Percentiles rank a stretch among this genome's conserved stretches.
Conservation (phyloP, 225 moss, liverwort and hornwort species). For the Climacium dendroides region DNA sequence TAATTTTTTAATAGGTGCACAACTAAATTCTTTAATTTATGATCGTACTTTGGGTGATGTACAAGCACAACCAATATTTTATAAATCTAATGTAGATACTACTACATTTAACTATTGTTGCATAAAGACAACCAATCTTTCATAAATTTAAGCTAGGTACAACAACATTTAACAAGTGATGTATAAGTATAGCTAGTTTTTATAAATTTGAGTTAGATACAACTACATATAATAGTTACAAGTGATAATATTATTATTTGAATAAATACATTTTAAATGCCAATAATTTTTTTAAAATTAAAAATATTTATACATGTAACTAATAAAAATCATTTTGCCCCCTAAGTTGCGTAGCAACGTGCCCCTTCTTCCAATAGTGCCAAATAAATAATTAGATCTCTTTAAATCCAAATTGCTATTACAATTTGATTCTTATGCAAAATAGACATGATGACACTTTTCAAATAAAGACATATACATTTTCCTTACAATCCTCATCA, state of each 20-base stretch:
- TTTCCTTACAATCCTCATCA: background rate
- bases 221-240: background rate
- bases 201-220: no score
- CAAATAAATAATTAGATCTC: background rate
- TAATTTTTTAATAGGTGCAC: background rate
- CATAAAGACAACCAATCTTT: no score
- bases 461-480: no score
- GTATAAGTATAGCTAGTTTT: no score
- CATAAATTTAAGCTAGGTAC: no score
- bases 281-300: fast-evolving
- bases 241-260: background rate
- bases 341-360: background rate
- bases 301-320: no score
- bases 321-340: no score
- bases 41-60: background rate
- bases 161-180: no score
- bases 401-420: background rate
- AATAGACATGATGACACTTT: background rate
- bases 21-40: background rate
- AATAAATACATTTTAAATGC: no score
- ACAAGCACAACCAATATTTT: background rate
- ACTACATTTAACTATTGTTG: background rate
- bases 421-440: background rate
- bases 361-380: background rate
- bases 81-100: background rate